Percentiles rank a stretch among this genome's conserved stretches.
Evolutionary conservation across 108 stramenopile species (phyloP).

Genomic region (Nitzschia putrida): DNA sequence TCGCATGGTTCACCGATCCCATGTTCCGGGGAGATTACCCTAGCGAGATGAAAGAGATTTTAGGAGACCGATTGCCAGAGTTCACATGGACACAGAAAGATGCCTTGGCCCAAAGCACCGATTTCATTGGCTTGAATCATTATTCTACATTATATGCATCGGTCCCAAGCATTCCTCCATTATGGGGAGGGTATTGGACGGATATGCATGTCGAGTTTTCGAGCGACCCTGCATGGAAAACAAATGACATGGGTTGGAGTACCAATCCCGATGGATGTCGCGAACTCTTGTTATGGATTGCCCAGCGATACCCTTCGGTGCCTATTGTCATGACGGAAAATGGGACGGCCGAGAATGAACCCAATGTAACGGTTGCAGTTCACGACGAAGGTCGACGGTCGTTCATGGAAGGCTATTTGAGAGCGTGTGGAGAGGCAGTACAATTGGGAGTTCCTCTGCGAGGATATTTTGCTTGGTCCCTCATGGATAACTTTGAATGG

Average conservation of each 20-base stretch:
- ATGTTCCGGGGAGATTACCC: slow-evolving; percentile 87
- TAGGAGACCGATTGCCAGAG: slow-evolving; percentile 72
- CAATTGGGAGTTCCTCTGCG: slow-evolving; percentile 68
- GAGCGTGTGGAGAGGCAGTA: slow-evolving; percentile 71
- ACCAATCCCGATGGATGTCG: slow-evolving; percentile 73
- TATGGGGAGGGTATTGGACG: slow-evolving; percentile 69
- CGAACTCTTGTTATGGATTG: slow-evolving; percentile 74
- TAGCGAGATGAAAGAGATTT: slow-evolving; percentile 56
- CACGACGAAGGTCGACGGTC: slow-evolving; percentile 55
- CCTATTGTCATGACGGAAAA: slow-evolving; percentile 80
- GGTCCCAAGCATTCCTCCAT: slow-evolving; percentile 23
- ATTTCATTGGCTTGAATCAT: slow-evolving; percentile 94
- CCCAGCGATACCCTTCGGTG: slow-evolving; percentile 58
- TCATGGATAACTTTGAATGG: slow-evolving; percentile 97
- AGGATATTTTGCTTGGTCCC: slow-evolving; percentile 94
- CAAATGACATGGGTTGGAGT: slow-evolving; percentile 69
- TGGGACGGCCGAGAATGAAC: slow-evolving; percentile 69
- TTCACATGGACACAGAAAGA: slow-evolving; percentile 66
- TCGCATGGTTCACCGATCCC: slow-evolving; percentile 86
- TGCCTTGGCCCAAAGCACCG: slow-evolving; percentile 60
- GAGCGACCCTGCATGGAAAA: slow-evolving; percentile 52
- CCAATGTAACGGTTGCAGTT: slow-evolving; percentile 47
- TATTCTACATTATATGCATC: slow-evolving; percentile 72
- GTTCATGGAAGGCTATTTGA: slow-evolving; percentile 68
- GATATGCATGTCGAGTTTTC: slow-evolving; percentile 68